Evolutionary conservation across 768 basidiomycete genomes (phyloP).

Genomic region (Russula lepida): DNA sequence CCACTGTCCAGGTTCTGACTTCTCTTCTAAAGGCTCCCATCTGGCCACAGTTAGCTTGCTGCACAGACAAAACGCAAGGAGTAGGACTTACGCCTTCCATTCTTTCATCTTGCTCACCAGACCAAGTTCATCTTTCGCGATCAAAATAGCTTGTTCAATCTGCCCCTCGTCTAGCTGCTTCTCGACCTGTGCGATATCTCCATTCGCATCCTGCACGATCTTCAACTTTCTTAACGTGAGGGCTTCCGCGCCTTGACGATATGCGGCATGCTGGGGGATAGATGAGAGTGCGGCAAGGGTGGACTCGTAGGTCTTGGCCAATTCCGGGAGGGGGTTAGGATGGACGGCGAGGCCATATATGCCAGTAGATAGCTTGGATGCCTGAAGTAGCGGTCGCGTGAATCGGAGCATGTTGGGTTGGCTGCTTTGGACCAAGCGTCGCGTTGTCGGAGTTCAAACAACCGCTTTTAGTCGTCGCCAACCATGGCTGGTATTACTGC

Average conservation of each 20-base stretch:
- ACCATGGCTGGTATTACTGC: slow-evolving; percentile 1
- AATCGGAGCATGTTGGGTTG: slow-evolving; percentile 67
- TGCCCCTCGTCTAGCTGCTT: slow-evolving; percentile 72
- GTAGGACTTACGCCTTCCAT: slow-evolving; percentile 85
- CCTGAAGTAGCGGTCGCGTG: slow-evolving; percentile 59
- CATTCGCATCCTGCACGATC: slow-evolving; percentile 60
- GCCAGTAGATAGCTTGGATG: slow-evolving; percentile 73
- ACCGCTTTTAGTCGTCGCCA: background rate
- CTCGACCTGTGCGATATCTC: slow-evolving; percentile 61
- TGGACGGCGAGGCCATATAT: slow-evolving; percentile 80
- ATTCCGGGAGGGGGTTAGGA: slow-evolving; percentile 72
- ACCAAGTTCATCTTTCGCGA: slow-evolving; percentile 74
- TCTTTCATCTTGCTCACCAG: slow-evolving; percentile 79
- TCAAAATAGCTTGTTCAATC: slow-evolving; percentile 77
- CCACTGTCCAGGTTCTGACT: slow-evolving; percentile 80
- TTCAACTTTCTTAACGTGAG: slow-evolving; percentile 73
- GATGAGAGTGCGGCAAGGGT: slow-evolving; percentile 62
- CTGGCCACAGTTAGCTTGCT: slow-evolving; percentile 26
- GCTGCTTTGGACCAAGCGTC: slow-evolving; percentile 19
- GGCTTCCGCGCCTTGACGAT: slow-evolving; percentile 82
- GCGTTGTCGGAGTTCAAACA: slow-evolving; percentile 18
- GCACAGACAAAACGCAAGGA: background rate
- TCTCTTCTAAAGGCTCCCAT: slow-evolving; percentile 85
- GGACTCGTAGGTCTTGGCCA: slow-evolving; percentile 64
- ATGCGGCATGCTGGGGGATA: slow-evolving; percentile 78